phyloP scores from a whole-genome alignment of 164 flowering plant genomes.

The Buxus sempervirens region DNA sequence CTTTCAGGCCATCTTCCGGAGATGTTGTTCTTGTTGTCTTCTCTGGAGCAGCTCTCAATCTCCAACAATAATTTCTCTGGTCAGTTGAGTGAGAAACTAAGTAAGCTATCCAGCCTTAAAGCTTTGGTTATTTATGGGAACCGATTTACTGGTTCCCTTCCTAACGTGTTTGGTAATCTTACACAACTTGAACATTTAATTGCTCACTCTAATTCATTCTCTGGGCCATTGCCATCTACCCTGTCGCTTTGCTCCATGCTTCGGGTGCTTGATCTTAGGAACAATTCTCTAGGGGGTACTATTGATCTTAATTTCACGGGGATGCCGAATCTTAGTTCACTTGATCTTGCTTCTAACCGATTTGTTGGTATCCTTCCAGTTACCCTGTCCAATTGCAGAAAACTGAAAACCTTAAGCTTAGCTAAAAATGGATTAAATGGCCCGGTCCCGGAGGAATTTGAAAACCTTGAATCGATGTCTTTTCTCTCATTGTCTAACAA shows the following conservation, averaged over 20 bases:
- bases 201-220: constrained; percentile 62
- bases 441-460: constrained; percentile 42
- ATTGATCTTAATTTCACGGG: constrained; percentile 53
- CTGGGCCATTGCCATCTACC: constrained; percentile 57
- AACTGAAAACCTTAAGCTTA: constrained; percentile 53
- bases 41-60: constrained; percentile 57
- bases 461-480: constrained; percentile 43
- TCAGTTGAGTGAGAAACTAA: constrained; percentile 41
- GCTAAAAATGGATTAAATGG: constrained; percentile 63
- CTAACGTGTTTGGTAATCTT: constrained; percentile 56
- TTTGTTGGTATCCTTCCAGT: constrained; percentile 60
- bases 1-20: constrained; percentile 60
- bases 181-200: constrained; percentile 40
- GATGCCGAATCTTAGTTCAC: constrained; percentile 45
- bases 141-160: constrained; percentile 49
- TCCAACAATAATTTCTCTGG: constrained; percentile 62
- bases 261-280: constrained; percentile 59
- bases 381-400: constrained; percentile 49
- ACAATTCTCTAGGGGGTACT: constrained; percentile 58
- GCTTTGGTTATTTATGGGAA: constrained; percentile 45
- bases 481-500: constrained; percentile 80
- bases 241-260: constrained; percentile 50
- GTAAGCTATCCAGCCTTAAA: constrained; percentile 62
- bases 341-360: constrained; percentile 75
- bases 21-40: constrained; percentile 38